Percentiles rank a stretch among this genome's conserved stretches.
These are phyloP conservation scores for Annona cherimola DNA, from an alignment of 164 flowering plant species.

Conservation along the genomic window DNA sequence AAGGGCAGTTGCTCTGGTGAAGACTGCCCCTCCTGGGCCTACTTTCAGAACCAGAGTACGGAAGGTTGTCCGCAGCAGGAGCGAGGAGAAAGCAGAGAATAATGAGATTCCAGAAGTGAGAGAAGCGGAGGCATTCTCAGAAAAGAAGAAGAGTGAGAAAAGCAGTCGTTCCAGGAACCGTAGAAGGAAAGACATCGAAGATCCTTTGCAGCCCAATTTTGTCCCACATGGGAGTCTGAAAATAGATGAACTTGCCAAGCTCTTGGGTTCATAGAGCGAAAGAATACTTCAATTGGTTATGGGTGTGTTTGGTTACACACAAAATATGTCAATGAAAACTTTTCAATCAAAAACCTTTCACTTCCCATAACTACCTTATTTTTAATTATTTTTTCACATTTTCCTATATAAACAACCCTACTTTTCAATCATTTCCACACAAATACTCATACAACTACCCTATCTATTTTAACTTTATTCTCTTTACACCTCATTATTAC, in stretches of 20 bases:
- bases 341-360: too few species aligned
- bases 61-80: conserved; percentile 22
- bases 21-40: conserved; percentile 71
- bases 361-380: too few species aligned
- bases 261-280: conserved; percentile 38
- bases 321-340: too few species aligned
- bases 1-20: conserved; percentile 52
- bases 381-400: too few species aligned
- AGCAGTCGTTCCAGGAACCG: conserved; percentile 19
- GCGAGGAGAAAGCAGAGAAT: conserved; percentile 25
- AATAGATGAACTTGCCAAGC: conserved; percentile 88
- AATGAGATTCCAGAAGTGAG: conserved; percentile 14
- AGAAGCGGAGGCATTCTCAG: conserved; percentile 11
- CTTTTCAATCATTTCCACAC: too few species aligned
- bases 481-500: too few species aligned
- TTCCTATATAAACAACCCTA: too few species aligned
- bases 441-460: too few species aligned
- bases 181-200: conserved; percentile 32
- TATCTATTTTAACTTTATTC: too few species aligned
- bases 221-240: conserved; percentile 58
- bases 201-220: conserved; percentile 20
- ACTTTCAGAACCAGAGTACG: conserved; percentile 35
- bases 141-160: conserved; percentile 24
- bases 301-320: too few species aligned
- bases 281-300: neutral